Conservation (phyloP, 2,329 filamentous ascomycete species). For the Pseudogymnoascus sp. region DNA sequence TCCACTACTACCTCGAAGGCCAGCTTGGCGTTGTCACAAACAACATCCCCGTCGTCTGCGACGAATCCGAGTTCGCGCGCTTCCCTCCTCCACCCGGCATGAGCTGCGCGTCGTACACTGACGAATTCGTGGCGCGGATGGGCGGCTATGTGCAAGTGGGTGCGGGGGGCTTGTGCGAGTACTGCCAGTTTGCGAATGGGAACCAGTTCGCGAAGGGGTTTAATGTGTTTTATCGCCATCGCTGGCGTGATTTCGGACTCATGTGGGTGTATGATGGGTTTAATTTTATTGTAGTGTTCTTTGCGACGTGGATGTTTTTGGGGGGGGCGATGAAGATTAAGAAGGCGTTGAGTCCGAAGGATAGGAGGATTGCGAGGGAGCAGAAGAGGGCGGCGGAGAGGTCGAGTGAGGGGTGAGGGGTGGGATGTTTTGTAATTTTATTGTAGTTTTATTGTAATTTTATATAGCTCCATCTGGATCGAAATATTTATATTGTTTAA, state of each 20-base stretch:
- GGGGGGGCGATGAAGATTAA: constrained; percentile 12
- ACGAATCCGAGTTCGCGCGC: constrained; percentile 49
- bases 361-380: constrained; percentile 10
- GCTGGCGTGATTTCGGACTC: constrained; percentile 62
- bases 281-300: constrained; percentile 51
- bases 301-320: constrained; percentile 49
- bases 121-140: constrained; percentile 42
- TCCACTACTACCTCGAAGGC: constrained; percentile 59
- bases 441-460: background rate
- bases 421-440: background rate
- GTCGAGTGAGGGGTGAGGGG: background rate
- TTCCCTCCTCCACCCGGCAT: constrained; percentile 53
- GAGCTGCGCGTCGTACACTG: constrained; percentile 55
- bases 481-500: background rate
- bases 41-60: constrained; percentile 49
- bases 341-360: constrained; percentile 12
- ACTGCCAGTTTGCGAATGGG: constrained; percentile 57
- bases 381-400: background rate
- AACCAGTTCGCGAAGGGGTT: constrained; percentile 43
- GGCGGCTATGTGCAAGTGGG: constrained; percentile 56
- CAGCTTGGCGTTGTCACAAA: constrained; percentile 52
- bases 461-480: background rate
- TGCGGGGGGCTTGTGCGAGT: constrained; percentile 53
- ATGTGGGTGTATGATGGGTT: constrained; percentile 59
- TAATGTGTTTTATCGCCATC: constrained; percentile 53